These are phyloP conservation scores for Stromatinia cepivora DNA, from an alignment of 2,329 filamentous ascomycete species.

Conservation along the genomic window DNA sequence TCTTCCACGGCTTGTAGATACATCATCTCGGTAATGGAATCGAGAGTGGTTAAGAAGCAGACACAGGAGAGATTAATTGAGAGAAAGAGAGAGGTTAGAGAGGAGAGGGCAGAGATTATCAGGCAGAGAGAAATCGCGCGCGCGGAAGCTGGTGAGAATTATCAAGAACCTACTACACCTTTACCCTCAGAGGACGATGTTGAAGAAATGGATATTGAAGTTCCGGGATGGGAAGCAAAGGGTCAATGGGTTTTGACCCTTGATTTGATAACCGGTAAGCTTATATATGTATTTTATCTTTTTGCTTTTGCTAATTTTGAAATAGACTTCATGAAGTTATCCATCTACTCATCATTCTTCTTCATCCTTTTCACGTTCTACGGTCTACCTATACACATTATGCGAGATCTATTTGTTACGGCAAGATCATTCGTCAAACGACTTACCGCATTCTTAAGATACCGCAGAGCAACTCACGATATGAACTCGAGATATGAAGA, in stretches of 20 bases:
- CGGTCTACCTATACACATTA: slow-evolving; percentile 92
- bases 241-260: slow-evolving; percentile 88
- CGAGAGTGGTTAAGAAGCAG: slow-evolving; percentile 72
- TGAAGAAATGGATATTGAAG: slow-evolving; percentile 91
- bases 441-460: slow-evolving; percentile 83
- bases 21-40: slow-evolving; percentile 73
- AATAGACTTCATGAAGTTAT: slow-evolving; percentile 85
- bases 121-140: slow-evolving; percentile 43
- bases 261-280: slow-evolving; percentile 76
- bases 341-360: slow-evolving; percentile 90
- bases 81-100: slow-evolving; percentile 66
- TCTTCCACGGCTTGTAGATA: slow-evolving; percentile 79
- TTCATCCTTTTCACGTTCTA: slow-evolving; percentile 91
- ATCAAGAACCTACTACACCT: slow-evolving; percentile 42
- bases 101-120: slow-evolving; percentile 54
- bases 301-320: slow-evolving; percentile 22
- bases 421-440: slow-evolving; percentile 88
- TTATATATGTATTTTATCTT: neutral
- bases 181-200: slow-evolving; percentile 71
- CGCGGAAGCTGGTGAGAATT: slow-evolving; percentile 36
- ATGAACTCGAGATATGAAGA: slow-evolving; percentile 92
- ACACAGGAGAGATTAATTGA: slow-evolving; percentile 67
- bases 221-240: slow-evolving; percentile 95
- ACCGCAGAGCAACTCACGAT: slow-evolving; percentile 86
- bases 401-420: slow-evolving; percentile 93